phyloP scores from a whole-genome alignment of 306 rosid genomes.

The Medicago lupulina region DNA sequence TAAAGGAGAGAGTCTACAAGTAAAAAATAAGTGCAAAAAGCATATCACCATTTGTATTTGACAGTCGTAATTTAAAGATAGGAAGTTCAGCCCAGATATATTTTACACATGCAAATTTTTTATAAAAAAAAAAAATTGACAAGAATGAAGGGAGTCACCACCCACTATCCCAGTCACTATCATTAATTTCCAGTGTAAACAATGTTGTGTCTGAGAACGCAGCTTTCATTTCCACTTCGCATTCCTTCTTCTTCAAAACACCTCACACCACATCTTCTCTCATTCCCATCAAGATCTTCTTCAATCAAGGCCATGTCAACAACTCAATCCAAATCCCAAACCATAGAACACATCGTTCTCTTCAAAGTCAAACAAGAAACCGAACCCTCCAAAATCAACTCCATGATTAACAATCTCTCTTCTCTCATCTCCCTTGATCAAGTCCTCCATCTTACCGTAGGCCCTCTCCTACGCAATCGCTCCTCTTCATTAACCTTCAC shows the following conservation, averaged over 20 bases:
- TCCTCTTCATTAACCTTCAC: slow-evolving; percentile 72
- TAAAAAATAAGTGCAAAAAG: too few species aligned
- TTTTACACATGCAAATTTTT: too few species aligned
- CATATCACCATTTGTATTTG: too few species aligned
- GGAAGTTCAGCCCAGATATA: too few species aligned
- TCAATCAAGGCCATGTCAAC: slow-evolving; percentile 45
- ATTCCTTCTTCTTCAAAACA: slow-evolving; percentile 43
- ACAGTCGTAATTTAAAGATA: too few species aligned
- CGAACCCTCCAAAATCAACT: slow-evolving; percentile 61
- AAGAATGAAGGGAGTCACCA: background rate
- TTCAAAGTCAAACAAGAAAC: slow-evolving; percentile 81
- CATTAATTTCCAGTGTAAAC: background rate
- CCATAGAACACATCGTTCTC: slow-evolving; percentile 80
- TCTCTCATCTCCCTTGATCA: slow-evolving; percentile 64
- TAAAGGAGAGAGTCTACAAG: too few species aligned
- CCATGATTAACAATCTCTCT: slow-evolving; percentile 62
- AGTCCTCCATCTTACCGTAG: slow-evolving; percentile 69
- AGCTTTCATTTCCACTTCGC: slow-evolving; percentile 22
- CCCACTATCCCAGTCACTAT: background rate
- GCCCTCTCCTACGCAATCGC: slow-evolving; percentile 67
- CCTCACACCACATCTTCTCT: background rate
- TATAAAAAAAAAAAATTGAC: too few species aligned
- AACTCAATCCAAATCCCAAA: slow-evolving; percentile 31
- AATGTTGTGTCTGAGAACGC: slow-evolving; percentile 47
- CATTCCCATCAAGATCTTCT: slow-evolving; percentile 16